phyloP scores from a whole-genome alignment of 1,139 yeast genomes.

The Candida freyschussii region DNA sequence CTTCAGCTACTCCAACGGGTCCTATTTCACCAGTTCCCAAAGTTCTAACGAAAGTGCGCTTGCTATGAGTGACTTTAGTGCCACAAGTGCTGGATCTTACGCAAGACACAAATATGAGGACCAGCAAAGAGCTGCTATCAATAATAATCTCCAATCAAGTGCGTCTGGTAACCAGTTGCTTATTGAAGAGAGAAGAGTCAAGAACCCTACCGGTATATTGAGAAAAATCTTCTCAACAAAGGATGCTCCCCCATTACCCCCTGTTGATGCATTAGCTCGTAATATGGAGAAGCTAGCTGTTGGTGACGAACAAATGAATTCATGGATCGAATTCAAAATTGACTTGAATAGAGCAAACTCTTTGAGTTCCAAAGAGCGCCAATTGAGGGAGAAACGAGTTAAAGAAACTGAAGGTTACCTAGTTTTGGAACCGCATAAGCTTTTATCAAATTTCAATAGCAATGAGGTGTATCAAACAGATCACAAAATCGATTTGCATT shows the following conservation, averaged over 20 bases:
- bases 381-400: slow-evolving; percentile 60
- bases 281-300: slow-evolving; percentile 9
- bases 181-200: slow-evolving; percentile 21
- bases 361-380: slow-evolving; percentile 63
- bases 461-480: slow-evolving; percentile 34
- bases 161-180: slow-evolving; percentile 24
- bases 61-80: slow-evolving; percentile 62
- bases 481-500: slow-evolving; percentile 28
- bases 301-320: slow-evolving; percentile 21
- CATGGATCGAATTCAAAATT: slow-evolving; percentile 47
- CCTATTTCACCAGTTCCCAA: slow-evolving; percentile 24
- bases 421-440: slow-evolving; percentile 27
- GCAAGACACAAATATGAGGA: slow-evolving; percentile 63
- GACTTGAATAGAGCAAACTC: slow-evolving; percentile 77
- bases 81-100: slow-evolving; percentile 85
- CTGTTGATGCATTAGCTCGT: slow-evolving; percentile 12
- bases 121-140: slow-evolving; percentile 25
- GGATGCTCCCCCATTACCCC: slow-evolving; percentile 28
- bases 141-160: slow-evolving; percentile 19
- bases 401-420: slow-evolving; percentile 51
- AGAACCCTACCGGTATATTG: slow-evolving; percentile 13
- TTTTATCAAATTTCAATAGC: slow-evolving; percentile 32
- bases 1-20: slow-evolving; percentile 26
- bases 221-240: slow-evolving; percentile 18
- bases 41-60: slow-evolving; percentile 33